phyloP scores from a whole-genome alignment of 495 filamentous ascomycete species.

The Neurospora pannonica region DNA sequence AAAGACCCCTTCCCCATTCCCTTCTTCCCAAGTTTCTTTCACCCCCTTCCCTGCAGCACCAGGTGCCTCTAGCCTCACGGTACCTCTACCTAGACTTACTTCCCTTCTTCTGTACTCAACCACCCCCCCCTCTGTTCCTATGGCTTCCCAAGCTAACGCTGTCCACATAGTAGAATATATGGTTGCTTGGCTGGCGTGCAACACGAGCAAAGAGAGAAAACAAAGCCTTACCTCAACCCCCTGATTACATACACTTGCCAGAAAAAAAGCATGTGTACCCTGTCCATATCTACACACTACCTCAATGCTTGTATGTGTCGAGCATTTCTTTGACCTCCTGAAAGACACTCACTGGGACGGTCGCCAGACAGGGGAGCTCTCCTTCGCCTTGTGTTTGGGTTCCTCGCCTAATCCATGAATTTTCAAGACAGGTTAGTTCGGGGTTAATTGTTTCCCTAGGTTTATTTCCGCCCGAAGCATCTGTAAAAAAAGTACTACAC shows the following conservation, averaged over 20 bases:
- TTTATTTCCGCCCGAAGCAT: background rate
- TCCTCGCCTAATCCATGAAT: background rate
- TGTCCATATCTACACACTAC: background rate
- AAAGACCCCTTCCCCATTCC: background rate
- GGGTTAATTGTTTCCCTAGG: background rate
- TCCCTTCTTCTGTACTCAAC: background rate
- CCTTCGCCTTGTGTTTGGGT: background rate
- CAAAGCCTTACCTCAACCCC: background rate
- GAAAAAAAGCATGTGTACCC: background rate
- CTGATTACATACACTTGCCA: background rate
- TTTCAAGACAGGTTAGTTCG: background rate
- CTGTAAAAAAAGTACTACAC: background rate
- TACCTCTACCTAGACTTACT: background rate
- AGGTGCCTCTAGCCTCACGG: background rate
- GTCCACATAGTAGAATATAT: background rate
- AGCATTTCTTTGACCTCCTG: background rate
- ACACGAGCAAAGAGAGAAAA: background rate
- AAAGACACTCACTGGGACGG: background rate
- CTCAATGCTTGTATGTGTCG: background rate
- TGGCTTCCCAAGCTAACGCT: background rate
- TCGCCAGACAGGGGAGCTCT: background rate
- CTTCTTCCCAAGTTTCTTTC: background rate
- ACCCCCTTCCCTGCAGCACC: background rate
- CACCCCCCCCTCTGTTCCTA: background rate
- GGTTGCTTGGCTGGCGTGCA: background rate